Percentiles rank a stretch among this genome's conserved stretches.
Conservation (phyloP, 805 yeast species). For the Yamadazyma nakazawae region DNA sequence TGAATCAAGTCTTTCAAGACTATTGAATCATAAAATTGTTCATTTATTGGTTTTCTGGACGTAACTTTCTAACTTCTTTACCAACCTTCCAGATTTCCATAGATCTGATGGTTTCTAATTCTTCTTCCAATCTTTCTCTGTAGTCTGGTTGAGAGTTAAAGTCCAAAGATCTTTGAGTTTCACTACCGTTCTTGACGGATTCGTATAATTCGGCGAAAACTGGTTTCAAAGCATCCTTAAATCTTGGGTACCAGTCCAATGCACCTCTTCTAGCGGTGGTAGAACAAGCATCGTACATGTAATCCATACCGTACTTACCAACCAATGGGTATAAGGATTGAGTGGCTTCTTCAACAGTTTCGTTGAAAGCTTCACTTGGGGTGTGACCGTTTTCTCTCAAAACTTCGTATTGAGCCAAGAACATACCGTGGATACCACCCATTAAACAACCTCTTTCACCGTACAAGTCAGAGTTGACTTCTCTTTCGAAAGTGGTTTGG, state of each 20-base stretch:
- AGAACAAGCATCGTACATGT: constrained; percentile 99
- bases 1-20: constrained; percentile 16
- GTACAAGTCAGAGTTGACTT: constrained; percentile 97
- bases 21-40: constrained; percentile 10
- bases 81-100: constrained; percentile 99
- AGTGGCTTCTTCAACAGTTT: constrained; percentile 99
- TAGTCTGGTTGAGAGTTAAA: constrained; percentile 98
- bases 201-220: constrained; percentile 95
- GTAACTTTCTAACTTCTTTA: constrained; percentile 98
- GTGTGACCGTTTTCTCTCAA: constrained; percentile 99
- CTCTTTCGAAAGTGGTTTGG: constrained; percentile 99
- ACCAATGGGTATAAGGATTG: constrained; percentile 98
- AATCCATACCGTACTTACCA: constrained; percentile 99
- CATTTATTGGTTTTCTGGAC: constrained; percentile 94
- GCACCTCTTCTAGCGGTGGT: constrained; percentile 99
- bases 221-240: constrained; percentile 98
- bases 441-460: constrained; percentile 99
- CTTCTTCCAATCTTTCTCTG: constrained; percentile 93
- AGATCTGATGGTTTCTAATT: constrained; percentile 87
- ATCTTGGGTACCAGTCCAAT: constrained; percentile 98
- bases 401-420: constrained; percentile 99
- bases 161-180: constrained; percentile 96
- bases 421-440: constrained; percentile 99
- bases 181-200: constrained; percentile 92
- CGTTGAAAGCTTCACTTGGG: constrained; percentile 99